Evolutionary conservation across 345 rosid species (phyloP).

Genomic region (Populus ilicifolia): DNA sequence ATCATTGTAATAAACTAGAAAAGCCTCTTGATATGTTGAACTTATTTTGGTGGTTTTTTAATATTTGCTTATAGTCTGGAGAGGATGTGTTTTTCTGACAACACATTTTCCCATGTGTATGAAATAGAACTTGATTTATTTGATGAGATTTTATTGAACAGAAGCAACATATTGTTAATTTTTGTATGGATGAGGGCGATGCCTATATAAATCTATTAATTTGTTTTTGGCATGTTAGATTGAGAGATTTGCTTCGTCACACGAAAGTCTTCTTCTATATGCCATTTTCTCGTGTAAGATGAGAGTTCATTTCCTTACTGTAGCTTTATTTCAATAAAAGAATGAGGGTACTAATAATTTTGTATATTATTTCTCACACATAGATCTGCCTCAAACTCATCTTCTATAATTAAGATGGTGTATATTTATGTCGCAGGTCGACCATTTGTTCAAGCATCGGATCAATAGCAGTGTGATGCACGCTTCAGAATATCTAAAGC

Average conservation of each 20-base stretch:
- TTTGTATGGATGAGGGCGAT: not conserved
- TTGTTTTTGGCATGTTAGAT: not conserved
- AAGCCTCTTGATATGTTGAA: not conserved
- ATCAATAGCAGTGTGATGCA: conserved; percentile 76
- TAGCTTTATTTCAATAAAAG: not conserved
- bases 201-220: not conserved
- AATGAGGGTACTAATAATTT: not conserved
- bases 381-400: not conserved
- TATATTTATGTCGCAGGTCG: conserved; percentile 53
- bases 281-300: not conserved
- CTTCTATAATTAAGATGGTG: not conserved
- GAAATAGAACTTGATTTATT: not conserved
- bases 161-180: not conserved
- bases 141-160: not conserved
- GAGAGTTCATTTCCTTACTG: not conserved
- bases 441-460: conserved; percentile 97
- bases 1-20: not conserved
- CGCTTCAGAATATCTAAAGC: conserved; percentile 85
- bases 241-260: not conserved
- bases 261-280: not conserved
- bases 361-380: not conserved
- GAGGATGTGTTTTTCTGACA: not conserved
- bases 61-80: not conserved
- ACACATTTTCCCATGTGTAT: not conserved
- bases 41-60: not conserved